These are phyloP conservation scores for Kalmanozyma brasiliensis DNA, from an alignment of 1,284 basidiomycete genomes.

Conservation along the genomic window DNA sequence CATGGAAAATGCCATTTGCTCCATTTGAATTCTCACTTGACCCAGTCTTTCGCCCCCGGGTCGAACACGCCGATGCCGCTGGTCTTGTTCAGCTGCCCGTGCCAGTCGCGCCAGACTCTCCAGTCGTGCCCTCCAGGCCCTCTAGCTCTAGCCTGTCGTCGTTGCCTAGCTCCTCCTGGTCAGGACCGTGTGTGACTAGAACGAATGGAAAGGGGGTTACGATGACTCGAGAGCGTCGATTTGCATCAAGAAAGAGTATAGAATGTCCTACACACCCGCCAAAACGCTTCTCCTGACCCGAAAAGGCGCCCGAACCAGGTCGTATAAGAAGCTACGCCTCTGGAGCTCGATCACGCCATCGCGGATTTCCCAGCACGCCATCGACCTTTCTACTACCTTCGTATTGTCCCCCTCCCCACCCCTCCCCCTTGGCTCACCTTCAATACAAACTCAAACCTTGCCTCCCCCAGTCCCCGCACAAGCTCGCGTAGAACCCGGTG, in stretches of 20 bases:
- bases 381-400: conserved; percentile 7
- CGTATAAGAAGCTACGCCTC: conserved; percentile 21
- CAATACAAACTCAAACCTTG: background rate
- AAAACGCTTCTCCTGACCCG: background rate
- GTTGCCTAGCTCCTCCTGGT: too few species aligned
- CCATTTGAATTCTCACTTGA: too few species aligned
- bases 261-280: background rate
- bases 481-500: too few species aligned
- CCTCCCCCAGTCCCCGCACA: too few species aligned
- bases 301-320: background rate
- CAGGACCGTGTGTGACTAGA: too few species aligned
- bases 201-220: too few species aligned
- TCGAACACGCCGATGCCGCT: too few species aligned
- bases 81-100: too few species aligned
- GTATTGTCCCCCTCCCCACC: conserved; percentile 2
- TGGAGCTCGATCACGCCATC: conserved; percentile 30
- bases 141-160: background rate
- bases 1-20: too few species aligned
- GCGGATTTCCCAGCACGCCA: conserved; percentile 25
- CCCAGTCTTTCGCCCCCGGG: too few species aligned
- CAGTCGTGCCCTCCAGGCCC: background rate
- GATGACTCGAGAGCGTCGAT: conserved; percentile 7
- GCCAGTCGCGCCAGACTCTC: conserved; percentile 9
- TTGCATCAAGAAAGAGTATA: too few species aligned
- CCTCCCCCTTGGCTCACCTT: too few species aligned